Evolutionary conservation across 176 grass and related monocot genomes (phyloP).

Genomic region (Cenchrus purpureus): DNA sequence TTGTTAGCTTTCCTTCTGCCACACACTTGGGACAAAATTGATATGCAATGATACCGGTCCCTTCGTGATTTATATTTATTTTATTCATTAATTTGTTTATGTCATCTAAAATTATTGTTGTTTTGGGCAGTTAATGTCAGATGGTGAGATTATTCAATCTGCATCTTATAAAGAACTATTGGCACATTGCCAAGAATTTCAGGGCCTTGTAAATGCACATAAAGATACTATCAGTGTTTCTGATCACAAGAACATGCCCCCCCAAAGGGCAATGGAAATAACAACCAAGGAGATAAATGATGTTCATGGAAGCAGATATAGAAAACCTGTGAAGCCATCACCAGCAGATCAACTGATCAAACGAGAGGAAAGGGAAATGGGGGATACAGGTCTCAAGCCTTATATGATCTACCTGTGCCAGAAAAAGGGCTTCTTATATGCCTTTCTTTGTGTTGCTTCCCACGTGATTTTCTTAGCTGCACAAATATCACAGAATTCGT

Average conservation of each 20-base stretch:
- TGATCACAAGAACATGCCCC: slow-evolving; percentile 42
- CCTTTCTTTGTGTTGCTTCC: slow-evolving; percentile 50
- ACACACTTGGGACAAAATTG: neutral
- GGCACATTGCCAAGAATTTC: slow-evolving; percentile 70
- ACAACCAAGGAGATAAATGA: slow-evolving; percentile 43
- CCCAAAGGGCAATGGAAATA: slow-evolving; percentile 32
- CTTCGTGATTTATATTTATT: slow-evolving; percentile 1
- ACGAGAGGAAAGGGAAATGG: slow-evolving; percentile 81
- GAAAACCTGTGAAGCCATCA: slow-evolving; percentile 36
- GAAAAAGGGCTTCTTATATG: slow-evolving; percentile 78
- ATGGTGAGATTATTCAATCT: slow-evolving; percentile 63
- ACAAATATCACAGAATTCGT: slow-evolving; percentile 91
- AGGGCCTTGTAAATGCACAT: slow-evolving; percentile 74
- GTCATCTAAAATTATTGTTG: neutral
- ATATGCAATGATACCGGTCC: neutral
- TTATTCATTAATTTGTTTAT: neutral
- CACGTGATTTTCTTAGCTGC: slow-evolving; percentile 65
- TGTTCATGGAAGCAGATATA: slow-evolving; percentile 37
- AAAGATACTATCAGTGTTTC: slow-evolving; percentile 59
- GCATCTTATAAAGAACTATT: slow-evolving; percentile 66
- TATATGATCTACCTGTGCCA: slow-evolving; percentile 80
- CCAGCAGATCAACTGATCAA: slow-evolving; percentile 76
- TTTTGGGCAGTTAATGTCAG: slow-evolving; percentile 79
- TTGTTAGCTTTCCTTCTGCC: neutral
- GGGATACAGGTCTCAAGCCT: slow-evolving; percentile 75